Conservation (phyloP, 139 green algal species). For the Chloropicon primus region DNA sequence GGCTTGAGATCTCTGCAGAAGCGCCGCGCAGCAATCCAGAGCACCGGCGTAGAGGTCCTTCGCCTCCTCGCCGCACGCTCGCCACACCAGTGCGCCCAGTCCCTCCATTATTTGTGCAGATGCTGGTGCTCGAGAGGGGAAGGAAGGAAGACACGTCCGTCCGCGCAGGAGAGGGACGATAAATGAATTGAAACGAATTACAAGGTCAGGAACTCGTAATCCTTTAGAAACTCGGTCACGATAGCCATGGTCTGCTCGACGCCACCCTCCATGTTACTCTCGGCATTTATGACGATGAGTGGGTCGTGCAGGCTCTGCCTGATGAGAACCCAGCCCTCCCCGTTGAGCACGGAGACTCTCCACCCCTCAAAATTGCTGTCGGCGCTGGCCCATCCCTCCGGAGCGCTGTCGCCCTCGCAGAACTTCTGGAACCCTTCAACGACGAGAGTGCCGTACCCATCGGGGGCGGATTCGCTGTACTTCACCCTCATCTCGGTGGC, state of each 20-base stretch:
- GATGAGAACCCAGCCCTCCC: slow-evolving; percentile 78
- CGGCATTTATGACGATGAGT: slow-evolving; percentile 49
- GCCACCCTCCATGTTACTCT: slow-evolving; percentile 9
- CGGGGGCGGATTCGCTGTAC: not conserved
- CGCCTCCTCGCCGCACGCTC: not conserved
- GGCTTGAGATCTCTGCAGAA: not conserved
- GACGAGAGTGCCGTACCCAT: not conserved
- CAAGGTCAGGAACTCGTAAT: not conserved
- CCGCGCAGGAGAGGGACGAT: too few relatives aligned
- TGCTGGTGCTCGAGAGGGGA: too few relatives aligned
- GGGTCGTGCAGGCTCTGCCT: slow-evolving; percentile 78
- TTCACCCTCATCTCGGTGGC: slow-evolving; percentile 50
- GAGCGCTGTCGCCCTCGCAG: not conserved
- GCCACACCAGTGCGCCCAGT: not conserved
- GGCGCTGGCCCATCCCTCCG: not conserved
- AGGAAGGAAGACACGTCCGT: too few relatives aligned
- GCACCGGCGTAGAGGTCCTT: not conserved
- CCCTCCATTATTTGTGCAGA: too few relatives aligned
- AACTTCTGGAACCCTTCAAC: not conserved
- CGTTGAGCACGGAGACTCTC: slow-evolving; percentile 25
- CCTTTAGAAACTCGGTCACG: not conserved
- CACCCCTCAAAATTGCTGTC: slow-evolving; percentile 76
- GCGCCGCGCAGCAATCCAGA: not conserved
- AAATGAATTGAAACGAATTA: too few relatives aligned
- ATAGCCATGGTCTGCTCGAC: not conserved